Evolutionary conservation across 106 monocot genomes (phyloP).

Genomic region (Allium sativum): DNA sequence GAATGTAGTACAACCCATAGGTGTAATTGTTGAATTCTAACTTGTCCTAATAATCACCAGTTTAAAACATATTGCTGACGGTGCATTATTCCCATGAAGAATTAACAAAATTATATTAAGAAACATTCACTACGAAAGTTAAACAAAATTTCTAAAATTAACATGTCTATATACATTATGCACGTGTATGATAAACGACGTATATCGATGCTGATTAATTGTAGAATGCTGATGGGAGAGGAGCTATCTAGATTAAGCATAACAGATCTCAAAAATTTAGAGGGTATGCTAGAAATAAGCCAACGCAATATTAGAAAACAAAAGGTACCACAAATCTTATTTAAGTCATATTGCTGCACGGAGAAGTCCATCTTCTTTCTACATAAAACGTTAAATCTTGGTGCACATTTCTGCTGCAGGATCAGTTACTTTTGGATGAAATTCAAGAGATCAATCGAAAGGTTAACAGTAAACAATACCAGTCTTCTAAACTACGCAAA

Average conservation of each 20-base stretch:
- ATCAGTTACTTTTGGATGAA: conserved; percentile 50
- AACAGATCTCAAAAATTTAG: conserved; percentile 12
- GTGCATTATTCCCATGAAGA: no score
- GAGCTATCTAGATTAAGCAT: conserved; percentile 15
- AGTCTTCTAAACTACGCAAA: background rate
- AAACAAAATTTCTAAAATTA: no score
- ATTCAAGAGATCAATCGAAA: conserved; percentile 74
- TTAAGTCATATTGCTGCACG: background rate
- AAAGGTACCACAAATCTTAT: conserved; percentile 9
- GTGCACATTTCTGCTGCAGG: conserved; percentile 34
- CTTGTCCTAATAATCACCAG: no score
- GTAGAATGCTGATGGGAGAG: conserved; percentile 19
- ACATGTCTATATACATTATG: no score
- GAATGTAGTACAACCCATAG: no score
- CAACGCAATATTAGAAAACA: conserved; percentile 11
- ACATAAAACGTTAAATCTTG: background rate
- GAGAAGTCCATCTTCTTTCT: background rate
- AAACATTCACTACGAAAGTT: no score
- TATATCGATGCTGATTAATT: background rate
- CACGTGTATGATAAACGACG: no score
- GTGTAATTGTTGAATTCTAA: no score
- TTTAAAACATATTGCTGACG: no score
- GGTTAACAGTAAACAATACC: conserved; percentile 15
- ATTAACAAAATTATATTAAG: no score
- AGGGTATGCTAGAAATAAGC: conserved; percentile 12